Conservation (phyloP, 257 asterid genomes). For the Lithospermum erythrorhizon region DNA sequence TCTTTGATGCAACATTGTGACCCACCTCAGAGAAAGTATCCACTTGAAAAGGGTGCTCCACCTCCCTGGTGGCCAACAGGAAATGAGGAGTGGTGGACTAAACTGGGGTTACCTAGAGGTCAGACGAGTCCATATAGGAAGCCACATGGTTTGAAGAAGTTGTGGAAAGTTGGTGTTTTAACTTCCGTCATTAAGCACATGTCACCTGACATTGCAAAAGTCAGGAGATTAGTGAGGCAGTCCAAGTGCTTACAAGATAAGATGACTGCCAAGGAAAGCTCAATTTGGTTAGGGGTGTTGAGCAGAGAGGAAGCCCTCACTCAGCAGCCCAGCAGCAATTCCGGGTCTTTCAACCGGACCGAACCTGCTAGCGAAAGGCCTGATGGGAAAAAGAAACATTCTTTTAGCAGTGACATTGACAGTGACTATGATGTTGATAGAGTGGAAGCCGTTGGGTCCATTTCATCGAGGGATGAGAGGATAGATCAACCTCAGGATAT, state of each 20-base stretch:
- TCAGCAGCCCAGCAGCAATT: constrained; percentile 51
- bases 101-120: constrained; percentile 36
- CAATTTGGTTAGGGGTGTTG: constrained; percentile 67
- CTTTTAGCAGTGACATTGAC: constrained; percentile 35
- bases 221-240: constrained; percentile 47
- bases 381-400: constrained; percentile 39
- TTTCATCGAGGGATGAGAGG: constrained; percentile 45
- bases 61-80: constrained; percentile 86
- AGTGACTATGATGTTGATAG: constrained; percentile 76
- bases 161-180: constrained; percentile 63
- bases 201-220: constrained; percentile 75
- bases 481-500: constrained; percentile 24
- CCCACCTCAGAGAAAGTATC: constrained; percentile 60
- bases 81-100: constrained; percentile 61
- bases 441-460: constrained; percentile 38
- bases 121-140: constrained; percentile 48
- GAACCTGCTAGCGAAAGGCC: constrained; percentile 40
- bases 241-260: constrained; percentile 86
- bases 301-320: constrained; percentile 55
- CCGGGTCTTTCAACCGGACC: constrained; percentile 54
- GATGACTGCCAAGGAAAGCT: constrained; percentile 89
- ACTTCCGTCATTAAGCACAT: constrained; percentile 74
- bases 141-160: constrained; percentile 65
- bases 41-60: constrained; percentile 43
- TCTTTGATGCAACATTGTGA: constrained; percentile 60